phyloP scores from a whole-genome alignment of 1,139 yeast species.

The Kurtzmaniella quercitrusa region DNA sequence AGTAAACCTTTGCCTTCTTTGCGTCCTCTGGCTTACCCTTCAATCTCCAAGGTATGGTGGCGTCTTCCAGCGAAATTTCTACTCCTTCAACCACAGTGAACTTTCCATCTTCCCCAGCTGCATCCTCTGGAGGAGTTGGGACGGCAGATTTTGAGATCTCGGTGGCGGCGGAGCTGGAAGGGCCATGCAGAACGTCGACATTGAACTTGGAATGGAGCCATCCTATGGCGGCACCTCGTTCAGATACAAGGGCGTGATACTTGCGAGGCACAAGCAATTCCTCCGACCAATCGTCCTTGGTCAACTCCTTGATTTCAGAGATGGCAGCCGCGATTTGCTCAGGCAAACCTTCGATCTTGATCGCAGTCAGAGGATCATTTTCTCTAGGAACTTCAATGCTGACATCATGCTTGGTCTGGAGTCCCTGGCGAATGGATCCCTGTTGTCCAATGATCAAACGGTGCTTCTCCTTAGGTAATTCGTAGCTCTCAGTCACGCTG shows the following conservation, averaged over 20 bases:
- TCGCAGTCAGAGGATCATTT: constrained; percentile 39
- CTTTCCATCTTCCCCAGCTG: constrained; percentile 44
- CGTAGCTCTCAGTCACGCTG: constrained; percentile 51
- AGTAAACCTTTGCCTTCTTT: constrained; percentile 33
- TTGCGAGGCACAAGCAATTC: constrained; percentile 53
- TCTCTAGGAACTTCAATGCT: constrained; percentile 65
- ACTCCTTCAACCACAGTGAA: constrained; percentile 39
- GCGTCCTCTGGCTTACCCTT: constrained; percentile 43
- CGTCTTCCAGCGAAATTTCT: constrained; percentile 23
- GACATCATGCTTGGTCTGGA: constrained; percentile 70
- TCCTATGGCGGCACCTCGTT: constrained; percentile 64
- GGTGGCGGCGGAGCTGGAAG: constrained; percentile 45
- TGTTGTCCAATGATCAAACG: constrained; percentile 77
- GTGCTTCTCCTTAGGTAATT: constrained; percentile 71
- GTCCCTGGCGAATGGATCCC: constrained; percentile 68
- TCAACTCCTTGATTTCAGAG: constrained; percentile 47
- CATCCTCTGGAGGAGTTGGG: constrained; percentile 49
- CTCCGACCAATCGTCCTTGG: constrained; percentile 47
- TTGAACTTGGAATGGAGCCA: constrained; percentile 49
- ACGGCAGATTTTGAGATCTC: constrained; percentile 40
- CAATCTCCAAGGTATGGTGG: constrained; percentile 60
- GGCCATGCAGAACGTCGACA: constrained; percentile 65
- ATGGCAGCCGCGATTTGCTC: constrained; percentile 57
- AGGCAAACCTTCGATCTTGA: constrained; percentile 57
- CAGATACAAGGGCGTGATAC: constrained; percentile 60